Base-by-base conservation (phyloP, 2,329 filamentous ascomycete genomes). In the Talaromyces verruculosus region DNA sequence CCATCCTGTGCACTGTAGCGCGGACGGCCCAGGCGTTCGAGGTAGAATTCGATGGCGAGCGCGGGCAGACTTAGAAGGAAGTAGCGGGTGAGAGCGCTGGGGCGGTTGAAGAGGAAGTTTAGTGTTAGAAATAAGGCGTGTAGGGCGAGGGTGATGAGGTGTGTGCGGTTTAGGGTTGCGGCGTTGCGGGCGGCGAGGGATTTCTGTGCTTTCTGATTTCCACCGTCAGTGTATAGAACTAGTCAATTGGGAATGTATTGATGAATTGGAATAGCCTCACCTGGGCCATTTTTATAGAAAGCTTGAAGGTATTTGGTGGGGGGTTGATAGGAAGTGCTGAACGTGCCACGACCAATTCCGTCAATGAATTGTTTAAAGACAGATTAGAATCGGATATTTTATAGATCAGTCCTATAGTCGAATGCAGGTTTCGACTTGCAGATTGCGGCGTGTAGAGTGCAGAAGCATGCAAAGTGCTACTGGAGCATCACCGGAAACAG, bases 21-120 rank as follows among this genome's bases (percentile, higher is more conserved):
- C 28, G 95, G 95, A 10, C 94, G 91, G 13, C 91, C 92, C 7
- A 93, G 88, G 57, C 86, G 85, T 79, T 99, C 95, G 68, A 99
- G 89, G 72, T 92, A 89, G 75, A 91, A 90, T 77, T 98, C 88
- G 79, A 95, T 92, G 71, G 89, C 74, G 62, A 96, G 84, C 62
- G 89, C 88, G 0, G 95, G 95, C 0, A 86, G 77, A 2, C 90
- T 92, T 69, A 97, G 81, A 49, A 93, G 68, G 66, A 87, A 75
- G 79, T 96, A 99, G 67, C 87, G 82, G 61, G 88, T 78, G 25
- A 88, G 75, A 13, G 83, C 89, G 39, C 86, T 83, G 67, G 84
- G 83, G 73, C 89, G 85, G 76, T 91, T 80, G 74, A 90, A 72
- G 64, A 86, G 71, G 72, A 90, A 84, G 77, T 91, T 88, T 67